Base-by-base conservation (phyloP, 352 stramenopile genomes). In the Phytophthora foliorum region DNA sequence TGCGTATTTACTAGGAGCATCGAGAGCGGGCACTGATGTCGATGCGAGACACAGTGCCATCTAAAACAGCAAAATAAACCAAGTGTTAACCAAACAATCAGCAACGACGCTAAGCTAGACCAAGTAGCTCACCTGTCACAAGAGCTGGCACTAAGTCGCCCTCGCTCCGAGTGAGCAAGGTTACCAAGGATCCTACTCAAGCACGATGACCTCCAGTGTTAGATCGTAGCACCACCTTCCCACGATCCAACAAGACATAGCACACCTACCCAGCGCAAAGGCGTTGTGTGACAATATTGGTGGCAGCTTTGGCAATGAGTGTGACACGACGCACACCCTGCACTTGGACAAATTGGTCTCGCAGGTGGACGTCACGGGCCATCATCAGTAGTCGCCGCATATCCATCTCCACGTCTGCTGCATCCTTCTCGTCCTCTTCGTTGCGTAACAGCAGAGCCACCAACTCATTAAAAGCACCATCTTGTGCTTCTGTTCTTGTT, bases 31-130 rank as follows among this genome's bases (percentile, higher is more conserved):
- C 86, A 94, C 39, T 81, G 74, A 56, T 94, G 86, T 9, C 86
- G 77, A 49, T 92, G 84, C 17, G 86, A 92, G 24, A 92, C 68
- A 52, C 86, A 94, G 14, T 75, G 51, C 84, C 84, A 92, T 13
- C 86, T 92, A 44, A 44, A 44, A 5, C 17, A 44, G 2, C 17
- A 64, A 16, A 21, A 6, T 39, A 10, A 14, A 39, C 14, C 44
- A 16, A 39, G 17, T 4, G 32, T 27, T 42, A 41, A 39, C 11
- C 4, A 45, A 44, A 32, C 48, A 34, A 27, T 14, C 14, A 49
- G 36, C 19, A 42, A 44, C 32, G 2, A 17, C 19, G 21, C 14
- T 29, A 42, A 36, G 6, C 31, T 51, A 31, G 4, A 45, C 21
- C 14, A 51, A 92, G 34, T n/a, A 17, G 34, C 13, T 39, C 6